Base-by-base conservation (phyloP, 2,329 filamentous ascomycete species). In the Rhynchosporium graminicola region DNA sequence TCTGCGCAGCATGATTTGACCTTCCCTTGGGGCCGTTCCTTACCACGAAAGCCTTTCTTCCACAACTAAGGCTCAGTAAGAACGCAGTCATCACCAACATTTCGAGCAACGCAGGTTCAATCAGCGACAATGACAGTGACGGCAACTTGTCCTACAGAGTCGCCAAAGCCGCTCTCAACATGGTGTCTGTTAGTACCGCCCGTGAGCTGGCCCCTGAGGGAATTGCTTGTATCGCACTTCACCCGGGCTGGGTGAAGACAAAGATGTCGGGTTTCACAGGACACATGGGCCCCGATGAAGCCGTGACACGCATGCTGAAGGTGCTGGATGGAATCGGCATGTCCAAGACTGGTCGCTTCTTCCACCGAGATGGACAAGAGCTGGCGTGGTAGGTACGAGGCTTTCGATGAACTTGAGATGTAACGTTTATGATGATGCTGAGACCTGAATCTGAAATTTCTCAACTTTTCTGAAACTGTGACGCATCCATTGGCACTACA, bases 151-250 rank as follows among this genome's bases (percentile, higher is more conserved):
- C 15, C 38, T 57, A 57, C 20, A 10, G 52, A 57, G 28, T 12
- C 8, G 9, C 52, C 7, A 57, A 57, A 20, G 52, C 52, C 20
- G 52, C 52, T 10, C 38, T 57, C 29, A 57, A 57, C 38, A 57
- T 57, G 52, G 20, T 57, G 3, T 42, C 52, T 7, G 52, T 57
- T 20, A 13, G 43, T 43, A 10, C 43, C 38, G 33, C 52, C n/a
- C 33, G 38, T 8, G 52, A 57, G 28, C 52, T 57, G 10, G 38
- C 52, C 29, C 52, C 52, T 10, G 52, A 9, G 8, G 20, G 43
- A 36, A 57, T 57, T 7, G 29, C 52, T 36, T 50, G 12, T 38
- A 45, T 40, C 7, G 38, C 38, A 9, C 10, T 42, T 9, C 10
- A 15, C 15, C 38, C 38, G 10, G 38, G 3, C 10, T 5, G 38